Base-by-base conservation (phyloP, 768 basidiomycete species). In the Gymnopilus dilepis region DNA sequence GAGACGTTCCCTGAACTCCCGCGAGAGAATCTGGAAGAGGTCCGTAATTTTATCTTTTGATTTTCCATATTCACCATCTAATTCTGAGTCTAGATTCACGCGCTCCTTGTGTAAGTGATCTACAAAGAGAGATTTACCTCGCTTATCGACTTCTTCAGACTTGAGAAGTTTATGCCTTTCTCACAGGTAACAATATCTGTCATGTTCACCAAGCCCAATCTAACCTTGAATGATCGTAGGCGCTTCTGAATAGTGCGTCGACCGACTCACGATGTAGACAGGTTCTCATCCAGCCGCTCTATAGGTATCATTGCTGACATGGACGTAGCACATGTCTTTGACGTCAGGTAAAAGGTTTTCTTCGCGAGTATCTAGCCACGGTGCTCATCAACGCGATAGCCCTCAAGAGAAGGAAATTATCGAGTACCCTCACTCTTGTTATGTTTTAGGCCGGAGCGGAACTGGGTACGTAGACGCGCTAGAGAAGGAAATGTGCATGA, bases 381-480 rank as follows among this genome's bases (percentile, higher is more conserved):
- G 13, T 24, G 8, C 11, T 31, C 11, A 60, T 52, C 21, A 28
- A 3, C 48, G 37, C 5, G 31, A 15, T 42, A 82, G 81, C 6
- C 70, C 80, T 0, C 74, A 80, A 47, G 86, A 90, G 66, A 79
- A 80, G 65, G 76, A 73, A 63, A 87, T 90, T 12, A 82, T 89
- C 17, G 82, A 89, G 43, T 82, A 89, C 64, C 74, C 75, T 0
- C 74, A 80, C 5, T 88, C 88, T 0, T 89, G 86, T 62, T 89
- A 85, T 68, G 87, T 90, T 30, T 70, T 89, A 8, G 88, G 90
- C 0, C 77, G 90, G 24, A 90, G 89, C 66, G 90, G 90, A 2
- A 91, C 90, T 0, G 90, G 90, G 90, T 89, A 65, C 9, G 66
- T 57, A 0, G 28, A 40, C 45, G 42, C 5, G 2, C 34, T 3